Base-by-base conservation (phyloP, 352 stramenopile genomes). In the Elongisporangium anandrum region DNA sequence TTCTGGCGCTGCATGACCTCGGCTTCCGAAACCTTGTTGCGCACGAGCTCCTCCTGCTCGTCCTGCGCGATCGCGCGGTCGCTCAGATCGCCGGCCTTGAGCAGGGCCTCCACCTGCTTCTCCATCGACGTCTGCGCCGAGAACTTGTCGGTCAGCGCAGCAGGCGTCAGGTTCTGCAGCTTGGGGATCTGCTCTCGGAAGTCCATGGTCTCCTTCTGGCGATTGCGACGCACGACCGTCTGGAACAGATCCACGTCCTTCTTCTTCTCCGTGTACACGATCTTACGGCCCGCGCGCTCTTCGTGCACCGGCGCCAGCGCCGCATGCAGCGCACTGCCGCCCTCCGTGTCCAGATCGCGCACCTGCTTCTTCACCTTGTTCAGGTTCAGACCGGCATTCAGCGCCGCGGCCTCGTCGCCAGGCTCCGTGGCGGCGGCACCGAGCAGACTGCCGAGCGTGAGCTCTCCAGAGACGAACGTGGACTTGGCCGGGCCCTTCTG, bases 201-300 rank as follows among this genome's bases (percentile, higher is more conserved):
- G 74, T 98, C 93, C 50, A 98, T 75, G 48, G 93, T 98, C 77
- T 98, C 93, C 23, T 97, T 97, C 69, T 98, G 74, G 16, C 95
- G 86, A 68, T 98, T 97, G 52, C 87, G 75, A 26, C 95, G 85
- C 54, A 98, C 88, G 13, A 95, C 86, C 0, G 95, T 76, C 52
- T 92, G 88, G 77, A 97, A 98, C 29, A 88, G 54, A 26, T 93
- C 79, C 54, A 98, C 77, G 50, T 98, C 87, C 52, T 97, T 80
- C 19, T 74, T 76, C 62, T 95, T 94, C 47, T 96, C 69, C 29
- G 82, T 60, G 65, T 98, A 98, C 48, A 84, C 78, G 22, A 98
- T 70, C 62, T 97, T 97, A 6, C 95, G 83, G 22, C 86, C 75
- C 7, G 82, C 87, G 23, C 95, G 89, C 51, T 96, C 90, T 10